Base-by-base conservation (phyloP, 208 protist species). In the Lotmaria passim region DNA sequence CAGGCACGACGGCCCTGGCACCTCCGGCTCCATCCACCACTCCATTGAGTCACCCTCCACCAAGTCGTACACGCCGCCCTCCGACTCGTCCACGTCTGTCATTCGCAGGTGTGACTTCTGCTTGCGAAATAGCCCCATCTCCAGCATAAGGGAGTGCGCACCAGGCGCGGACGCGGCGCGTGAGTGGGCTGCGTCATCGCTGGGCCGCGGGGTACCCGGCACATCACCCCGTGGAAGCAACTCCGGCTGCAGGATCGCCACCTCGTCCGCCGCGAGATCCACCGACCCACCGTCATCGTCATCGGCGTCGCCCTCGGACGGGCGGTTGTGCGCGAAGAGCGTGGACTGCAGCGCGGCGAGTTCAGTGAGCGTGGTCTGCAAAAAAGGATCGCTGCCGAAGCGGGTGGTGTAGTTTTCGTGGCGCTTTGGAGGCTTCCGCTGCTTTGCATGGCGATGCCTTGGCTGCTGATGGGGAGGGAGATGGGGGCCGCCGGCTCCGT, bases 31-130 rank as follows among this genome's bases (percentile, higher is more conserved):
- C 28, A 56, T 38, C 24, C n/a, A 53, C 87, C 87, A 93, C n/a
- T 68, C 68, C 19, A 36, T 67, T 0, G 31, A 46, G 14, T 64
- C 53, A 1, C 73, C 75, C 21, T 93, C 88, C 17, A 89, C 84
- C n/a, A 89, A 64, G 31, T 86, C 70, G 70, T 80, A 93, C 7
- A 51, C 8, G 28, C 82, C 77, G 50, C 77, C 87, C 63, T 93
- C 87, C 50, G 72, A 79, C 75, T 90, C 87, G 47, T 93, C 87
- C 15, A 86, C 36, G 51, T 75, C 59, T 30, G 21, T 24, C n/a
- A n/a, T n/a, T n/a, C n/a, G n/a, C n/a, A n/a, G 1, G 15, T 14
- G 1, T 7, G 2, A 23, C 15, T 31, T 2, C 3, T 31, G 3
- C 31, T 2, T 2, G 19, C 24, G 3, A 31, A 21, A 7, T 26